Evolutionary conservation across 208 protist genomes (phyloP).

Genomic region (Trypanosomatidae sp.): DNA sequence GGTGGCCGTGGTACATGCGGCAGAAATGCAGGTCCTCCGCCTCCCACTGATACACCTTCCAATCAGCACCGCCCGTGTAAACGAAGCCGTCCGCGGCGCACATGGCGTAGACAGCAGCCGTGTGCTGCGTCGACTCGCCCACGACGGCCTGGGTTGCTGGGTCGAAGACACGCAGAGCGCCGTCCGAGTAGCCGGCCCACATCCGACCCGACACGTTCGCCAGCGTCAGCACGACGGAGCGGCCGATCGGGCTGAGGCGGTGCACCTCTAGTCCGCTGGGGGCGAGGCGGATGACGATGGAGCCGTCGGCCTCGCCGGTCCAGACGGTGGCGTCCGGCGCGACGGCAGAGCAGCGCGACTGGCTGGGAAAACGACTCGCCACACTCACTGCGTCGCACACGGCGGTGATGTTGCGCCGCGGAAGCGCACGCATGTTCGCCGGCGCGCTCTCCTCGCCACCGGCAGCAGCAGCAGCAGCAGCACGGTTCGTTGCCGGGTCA

Average conservation of each 20-base stretch:
- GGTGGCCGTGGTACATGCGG: conserved; percentile 59
- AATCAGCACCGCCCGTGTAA: too few relatives aligned
- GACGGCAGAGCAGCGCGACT: conserved; percentile 54
- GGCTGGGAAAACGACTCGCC: conserved; percentile 42
- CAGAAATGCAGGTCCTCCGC: conserved; percentile 49
- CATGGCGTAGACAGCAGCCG: conserved; percentile 50
- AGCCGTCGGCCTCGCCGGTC: conserved; percentile 63
- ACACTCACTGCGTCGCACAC: conserved; percentile 31
- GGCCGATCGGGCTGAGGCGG: conserved; percentile 25
- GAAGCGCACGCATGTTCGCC: conserved; percentile 2
- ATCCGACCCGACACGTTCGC: conserved; percentile 33
- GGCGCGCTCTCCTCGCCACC: too few relatives aligned
- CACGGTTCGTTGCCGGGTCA: too few relatives aligned
- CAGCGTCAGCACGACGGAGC: conserved; percentile 23
- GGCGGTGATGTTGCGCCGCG: neutral
- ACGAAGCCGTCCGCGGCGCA: too few relatives aligned
- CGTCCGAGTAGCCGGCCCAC: conserved; percentile 68
- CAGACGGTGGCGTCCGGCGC: conserved; percentile 49
- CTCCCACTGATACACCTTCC: conserved; percentile 75
- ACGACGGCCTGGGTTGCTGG: conserved; percentile 22
- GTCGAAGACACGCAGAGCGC: conserved; percentile 54
- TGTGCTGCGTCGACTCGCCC: conserved; percentile 57
- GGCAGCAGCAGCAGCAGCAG: too few relatives aligned
- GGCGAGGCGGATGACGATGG: conserved; percentile 42
- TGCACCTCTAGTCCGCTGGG: conserved; percentile 40